These are phyloP conservation scores for Trypanosomatidae sp. DNA, from an alignment of 208 protist genomes.

Conservation along the genomic window DNA sequence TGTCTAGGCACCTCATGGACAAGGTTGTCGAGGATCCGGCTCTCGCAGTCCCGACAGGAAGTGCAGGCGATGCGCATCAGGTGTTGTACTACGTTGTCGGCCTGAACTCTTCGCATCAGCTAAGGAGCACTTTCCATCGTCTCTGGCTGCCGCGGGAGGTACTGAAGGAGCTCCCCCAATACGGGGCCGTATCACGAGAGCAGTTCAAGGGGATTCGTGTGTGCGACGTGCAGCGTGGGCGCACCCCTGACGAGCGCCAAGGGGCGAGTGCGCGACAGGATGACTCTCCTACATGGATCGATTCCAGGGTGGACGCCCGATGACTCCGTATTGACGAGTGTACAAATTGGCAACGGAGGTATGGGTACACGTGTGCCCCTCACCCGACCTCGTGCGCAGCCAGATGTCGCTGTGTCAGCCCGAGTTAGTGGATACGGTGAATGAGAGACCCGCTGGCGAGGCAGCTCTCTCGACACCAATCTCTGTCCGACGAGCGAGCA, in stretches of 20 bases:
- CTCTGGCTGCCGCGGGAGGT: conserved; percentile 39
- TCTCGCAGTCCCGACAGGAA: background rate
- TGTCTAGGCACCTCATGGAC: background rate
- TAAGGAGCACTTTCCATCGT: conserved; percentile 43
- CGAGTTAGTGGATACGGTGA: background rate
- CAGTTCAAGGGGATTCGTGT: conserved; percentile 59
- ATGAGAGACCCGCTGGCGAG: background rate
- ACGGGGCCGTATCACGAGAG: conserved; percentile 38
- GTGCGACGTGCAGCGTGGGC: conserved; percentile 42
- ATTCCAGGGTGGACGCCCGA: conserved; percentile 41
- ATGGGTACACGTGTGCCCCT: conserved; percentile 45
- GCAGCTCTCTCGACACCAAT: background rate
- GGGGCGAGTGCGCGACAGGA: conserved; percentile 16
- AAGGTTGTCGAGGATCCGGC: background rate
- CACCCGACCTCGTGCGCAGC: conserved; percentile 42
- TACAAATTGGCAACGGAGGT: conserved; percentile 40
- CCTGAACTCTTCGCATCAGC: conserved; percentile 32
- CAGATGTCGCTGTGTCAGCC: conserved; percentile 38
- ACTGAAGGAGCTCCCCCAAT: conserved; percentile 46
- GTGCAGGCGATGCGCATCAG: background rate
- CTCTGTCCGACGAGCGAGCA: background rate
- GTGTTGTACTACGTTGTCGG: conserved; percentile 57
- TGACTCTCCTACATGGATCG: conserved; percentile 62
- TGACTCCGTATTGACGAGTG: conserved; percentile 39
- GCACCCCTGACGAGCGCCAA: conserved; percentile 21